phyloP scores from a whole-genome alignment of 495 filamentous ascomycete genomes.

The Annulohypoxylon maeteangense region DNA sequence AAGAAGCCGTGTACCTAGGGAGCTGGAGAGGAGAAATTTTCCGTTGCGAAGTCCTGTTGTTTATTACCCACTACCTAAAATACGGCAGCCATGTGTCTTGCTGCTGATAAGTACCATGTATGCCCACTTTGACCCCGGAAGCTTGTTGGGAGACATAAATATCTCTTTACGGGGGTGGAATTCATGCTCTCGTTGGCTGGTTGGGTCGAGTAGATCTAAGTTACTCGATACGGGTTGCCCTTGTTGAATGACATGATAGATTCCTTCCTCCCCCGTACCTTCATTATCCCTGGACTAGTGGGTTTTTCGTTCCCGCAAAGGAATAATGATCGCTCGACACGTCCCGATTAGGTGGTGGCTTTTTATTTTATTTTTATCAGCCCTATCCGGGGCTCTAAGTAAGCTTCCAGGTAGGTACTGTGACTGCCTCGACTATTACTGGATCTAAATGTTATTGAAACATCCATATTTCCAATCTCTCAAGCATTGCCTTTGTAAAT shows the following conservation, averaged over 20 bases:
- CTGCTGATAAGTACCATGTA: constrained; percentile 25
- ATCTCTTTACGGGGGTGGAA: background rate
- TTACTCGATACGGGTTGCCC: constrained; percentile 33
- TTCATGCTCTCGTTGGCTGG: background rate
- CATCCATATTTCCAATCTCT: background rate
- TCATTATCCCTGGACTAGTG: background rate
- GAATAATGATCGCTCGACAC: constrained; percentile 4
- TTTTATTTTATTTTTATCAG: constrained; percentile 14
- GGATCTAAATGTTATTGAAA: background rate
- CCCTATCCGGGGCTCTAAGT: constrained; percentile 16
- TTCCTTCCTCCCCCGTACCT: background rate
- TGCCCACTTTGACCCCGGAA: constrained; percentile 26
- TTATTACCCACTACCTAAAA: constrained; percentile 8
- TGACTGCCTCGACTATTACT: background rate
- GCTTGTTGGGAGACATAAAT: constrained; percentile 22
- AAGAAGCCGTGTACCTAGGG: constrained; percentile 31
- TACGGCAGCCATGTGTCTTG: constrained; percentile 31
- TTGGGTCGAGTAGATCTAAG: background rate
- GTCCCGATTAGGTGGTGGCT: constrained; percentile 4
- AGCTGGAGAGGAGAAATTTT: constrained; percentile 43
- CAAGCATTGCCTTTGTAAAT: background rate
- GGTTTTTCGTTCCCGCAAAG: background rate
- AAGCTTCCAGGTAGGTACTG: background rate
- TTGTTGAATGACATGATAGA: background rate
- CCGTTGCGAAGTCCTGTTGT: constrained; percentile 34